Percentiles rank a stretch among this genome's conserved stretches.
phyloP scores from a whole-genome alignment of 1,284 basidiomycete species.

The Cryptococcus wingfieldii region DNA sequence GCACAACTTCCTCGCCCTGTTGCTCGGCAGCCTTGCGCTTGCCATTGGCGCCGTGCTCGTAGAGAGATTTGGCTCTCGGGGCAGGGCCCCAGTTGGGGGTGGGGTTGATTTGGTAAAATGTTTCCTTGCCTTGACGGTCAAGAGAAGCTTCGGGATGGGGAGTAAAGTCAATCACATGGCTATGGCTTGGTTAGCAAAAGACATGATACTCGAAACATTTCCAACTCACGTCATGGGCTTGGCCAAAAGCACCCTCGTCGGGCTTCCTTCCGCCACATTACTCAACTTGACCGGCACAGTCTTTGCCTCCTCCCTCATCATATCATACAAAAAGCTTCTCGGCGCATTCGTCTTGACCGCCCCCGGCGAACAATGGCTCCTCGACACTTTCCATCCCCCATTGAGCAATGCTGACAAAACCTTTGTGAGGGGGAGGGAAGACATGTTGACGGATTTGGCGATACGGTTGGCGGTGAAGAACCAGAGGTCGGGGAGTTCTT shows the following conservation, averaged over 20 bases:
- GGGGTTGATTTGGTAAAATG: slow-evolving; percentile 90
- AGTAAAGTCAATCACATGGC: slow-evolving; percentile 66
- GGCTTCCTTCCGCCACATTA: slow-evolving; percentile 67
- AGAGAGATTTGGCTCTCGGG: slow-evolving; percentile 27
- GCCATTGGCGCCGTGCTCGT: neutral
- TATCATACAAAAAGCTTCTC: slow-evolving; percentile 68
- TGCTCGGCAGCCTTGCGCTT: neutral
- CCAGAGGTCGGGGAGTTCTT: slow-evolving; percentile 77
- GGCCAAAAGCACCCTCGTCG: slow-evolving; percentile 60
- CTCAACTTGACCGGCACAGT: slow-evolving; percentile 71
- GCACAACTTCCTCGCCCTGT: slow-evolving; percentile 4
- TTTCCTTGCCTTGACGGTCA: slow-evolving; percentile 56
- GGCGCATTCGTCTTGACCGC: slow-evolving; percentile 87
- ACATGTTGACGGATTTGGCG: slow-evolving; percentile 55
- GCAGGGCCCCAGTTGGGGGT: slow-evolving; percentile 84
- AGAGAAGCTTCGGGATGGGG: slow-evolving; percentile 63
- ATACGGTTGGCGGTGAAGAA: slow-evolving; percentile 87
- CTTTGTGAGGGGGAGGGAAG: slow-evolving; percentile 57
- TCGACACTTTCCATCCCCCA: slow-evolving; percentile 75
- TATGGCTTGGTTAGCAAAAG: slow-evolving; percentile 39
- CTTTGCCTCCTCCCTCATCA: slow-evolving; percentile 79
- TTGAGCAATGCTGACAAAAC: slow-evolving; percentile 84
- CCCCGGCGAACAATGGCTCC: slow-evolving; percentile 83
- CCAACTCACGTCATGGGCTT: slow-evolving; percentile 62
- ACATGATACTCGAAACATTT: neutral